Base-by-base conservation (phyloP, 306 rosid species). In the Arachis stenosperma region DNA sequence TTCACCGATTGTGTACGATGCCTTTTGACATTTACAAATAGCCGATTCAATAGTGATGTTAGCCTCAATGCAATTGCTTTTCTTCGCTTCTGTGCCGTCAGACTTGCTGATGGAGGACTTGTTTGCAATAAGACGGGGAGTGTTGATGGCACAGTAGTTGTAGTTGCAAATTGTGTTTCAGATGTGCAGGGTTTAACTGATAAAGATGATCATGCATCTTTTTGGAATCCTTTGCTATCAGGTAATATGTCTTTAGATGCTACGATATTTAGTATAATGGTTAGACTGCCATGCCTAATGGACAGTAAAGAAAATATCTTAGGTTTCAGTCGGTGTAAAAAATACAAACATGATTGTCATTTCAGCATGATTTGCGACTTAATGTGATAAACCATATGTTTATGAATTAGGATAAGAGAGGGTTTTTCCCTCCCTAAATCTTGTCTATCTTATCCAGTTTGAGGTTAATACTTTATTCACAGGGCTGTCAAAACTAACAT, bases 61-160 rank as follows among this genome's bases (percentile, higher is more conserved):
- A 95, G 99, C 90, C 93, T 95, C 88, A 95, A 95, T 82, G 99
- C 99, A 73, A 95, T 95, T 80, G 99, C 99, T 13, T 95, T 95
- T 86, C 96, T 95, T 67, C 99, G 99, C 56, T 91, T 88, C 78
- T 95, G 99, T 81, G 98, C 99, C 17, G 90, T 91, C 83, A 95
- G 92, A 85, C 99, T 95, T 77, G 98, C 99, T 55, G 99, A 95
- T 56, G 99, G 98, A 70, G 99, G 93, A 69, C 97, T 95, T 75
- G 92, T 90, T 76, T 84, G 82, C 89, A 85, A 87, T 67, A 88
- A 90, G 80, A 86, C 78, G 65, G 87, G 81, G 66, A 80, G 67
- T 51, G 73, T 66, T 30, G 86, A 86, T 78, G 86, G 37, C 62
- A 82, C 86, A 39, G 78, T 84, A 39, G 67, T 61, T 79, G 66